Conservation (phyloP, 2,329 filamentous ascomycete species). For the Fusarium lyarnte region DNA sequence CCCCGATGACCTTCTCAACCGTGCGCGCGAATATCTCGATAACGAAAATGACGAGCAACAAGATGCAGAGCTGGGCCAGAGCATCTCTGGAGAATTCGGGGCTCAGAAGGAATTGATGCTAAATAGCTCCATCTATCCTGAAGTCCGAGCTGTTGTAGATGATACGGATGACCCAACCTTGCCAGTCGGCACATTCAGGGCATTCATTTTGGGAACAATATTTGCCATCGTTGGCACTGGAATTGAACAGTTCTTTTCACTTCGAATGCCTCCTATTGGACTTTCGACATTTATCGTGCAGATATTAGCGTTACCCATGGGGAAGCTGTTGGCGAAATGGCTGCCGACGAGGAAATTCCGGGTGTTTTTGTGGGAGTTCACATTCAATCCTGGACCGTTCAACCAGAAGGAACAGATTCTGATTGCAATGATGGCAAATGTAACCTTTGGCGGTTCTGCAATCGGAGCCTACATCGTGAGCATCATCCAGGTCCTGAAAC, state of each 20-base stretch:
- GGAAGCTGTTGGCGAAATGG: conserved; percentile 46
- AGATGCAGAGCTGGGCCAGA: conserved; percentile 27
- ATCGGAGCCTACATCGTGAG: conserved; percentile 55
- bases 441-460: conserved; percentile 46
- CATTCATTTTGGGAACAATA: conserved; percentile 51
- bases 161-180: conserved; percentile 53
- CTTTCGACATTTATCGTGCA: conserved; percentile 54
- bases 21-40: conserved; percentile 53
- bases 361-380: conserved; percentile 39
- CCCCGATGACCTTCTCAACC: conserved; percentile 51
- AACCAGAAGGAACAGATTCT: conserved; percentile 65
- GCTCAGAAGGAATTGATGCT: conserved; percentile 41
- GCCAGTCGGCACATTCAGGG: conserved; percentile 54
- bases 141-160: conserved; percentile 58
- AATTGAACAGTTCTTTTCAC: conserved; percentile 51
- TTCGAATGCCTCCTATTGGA: conserved; percentile 53
- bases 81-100: conserved; percentile 35
- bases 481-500: conserved; percentile 57
- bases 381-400: conserved; percentile 60
- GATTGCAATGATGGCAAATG: conserved; percentile 66
- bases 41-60: background rate
- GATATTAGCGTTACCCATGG: conserved; percentile 52
- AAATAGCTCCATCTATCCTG: conserved; percentile 51
- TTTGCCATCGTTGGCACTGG: conserved; percentile 44
- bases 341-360: conserved; percentile 17